These are phyloP conservation scores for Fusarium haematococcum DNA, from an alignment of 2,329 filamentous ascomycete genomes.

Conservation along the genomic window DNA sequence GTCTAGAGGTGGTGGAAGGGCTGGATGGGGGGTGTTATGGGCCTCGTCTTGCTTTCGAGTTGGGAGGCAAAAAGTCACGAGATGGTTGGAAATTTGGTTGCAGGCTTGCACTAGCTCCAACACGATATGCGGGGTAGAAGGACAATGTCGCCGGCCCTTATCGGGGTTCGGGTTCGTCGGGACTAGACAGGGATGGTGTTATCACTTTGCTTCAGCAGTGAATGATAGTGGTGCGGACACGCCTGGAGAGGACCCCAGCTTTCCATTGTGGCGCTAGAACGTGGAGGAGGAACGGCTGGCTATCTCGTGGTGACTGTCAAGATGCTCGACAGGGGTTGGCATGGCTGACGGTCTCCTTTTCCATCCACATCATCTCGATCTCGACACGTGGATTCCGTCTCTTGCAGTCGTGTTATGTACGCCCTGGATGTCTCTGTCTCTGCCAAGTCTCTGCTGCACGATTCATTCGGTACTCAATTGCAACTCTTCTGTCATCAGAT, in stretches of 20 bases:
- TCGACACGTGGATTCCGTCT: background rate
- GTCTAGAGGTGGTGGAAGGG: background rate
- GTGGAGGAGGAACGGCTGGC: background rate
- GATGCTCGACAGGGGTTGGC: background rate
- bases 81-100: constrained; percentile 5
- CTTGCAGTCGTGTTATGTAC: background rate
- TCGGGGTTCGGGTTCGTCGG: constrained; percentile 2
- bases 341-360: background rate
- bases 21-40: background rate
- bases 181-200: background rate
- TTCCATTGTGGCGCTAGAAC: constrained; percentile 3
- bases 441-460: background rate
- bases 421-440: background rate
- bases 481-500: background rate
- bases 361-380: background rate
- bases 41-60: background rate
- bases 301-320: background rate
- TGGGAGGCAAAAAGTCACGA: constrained; percentile 3
- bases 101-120: constrained; percentile 1
- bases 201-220: background rate
- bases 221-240: background rate
- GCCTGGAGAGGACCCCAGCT: background rate
- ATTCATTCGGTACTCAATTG: background rate
- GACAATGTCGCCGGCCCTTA: constrained; percentile 2
- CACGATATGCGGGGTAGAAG: constrained; percentile 1